phyloP scores from a whole-genome alignment of 148 eudicot species.

The Vaccinium myrtillus region DNA sequence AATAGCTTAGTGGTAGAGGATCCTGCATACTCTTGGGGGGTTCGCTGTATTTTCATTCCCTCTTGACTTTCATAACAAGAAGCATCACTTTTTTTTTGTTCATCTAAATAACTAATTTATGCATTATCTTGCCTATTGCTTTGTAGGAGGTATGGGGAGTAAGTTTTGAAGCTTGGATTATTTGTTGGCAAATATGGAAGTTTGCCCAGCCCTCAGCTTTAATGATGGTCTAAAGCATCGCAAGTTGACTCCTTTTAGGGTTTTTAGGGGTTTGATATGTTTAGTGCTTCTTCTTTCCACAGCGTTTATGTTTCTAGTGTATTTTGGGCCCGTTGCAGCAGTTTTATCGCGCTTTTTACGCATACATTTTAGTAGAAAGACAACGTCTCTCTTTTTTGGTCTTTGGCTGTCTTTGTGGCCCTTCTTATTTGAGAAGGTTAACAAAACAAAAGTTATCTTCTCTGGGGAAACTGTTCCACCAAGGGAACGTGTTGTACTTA shows the following conservation, averaged over 20 bases:
- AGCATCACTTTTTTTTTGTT: background rate
- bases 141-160: slow-evolving; percentile 15
- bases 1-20: slow-evolving; percentile 2
- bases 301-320: slow-evolving; percentile 57
- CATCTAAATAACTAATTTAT: background rate
- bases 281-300: slow-evolving; percentile 56
- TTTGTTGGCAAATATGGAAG: slow-evolving; percentile 50
- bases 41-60: background rate
- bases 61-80: background rate
- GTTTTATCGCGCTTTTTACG: slow-evolving; percentile 46
- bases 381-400: slow-evolving; percentile 47
- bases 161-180: slow-evolving; percentile 18
- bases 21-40: background rate
- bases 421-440: slow-evolving; percentile 73
- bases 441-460: slow-evolving; percentile 61
- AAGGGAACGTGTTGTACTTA: slow-evolving; percentile 65
- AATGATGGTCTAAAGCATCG: slow-evolving; percentile 36
- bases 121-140: background rate
- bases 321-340: slow-evolving; percentile 47
- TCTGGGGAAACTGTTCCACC: slow-evolving; percentile 63
- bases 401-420: slow-evolving; percentile 82
- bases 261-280: slow-evolving; percentile 63
- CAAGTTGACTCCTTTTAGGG: slow-evolving; percentile 54
- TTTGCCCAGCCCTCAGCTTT: slow-evolving; percentile 36
- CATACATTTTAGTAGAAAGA: slow-evolving; percentile 60